These are phyloP conservation scores for Vittaforma corneae DNA, from an alignment of 371 early-diverging fungal genomes.

Conservation along the genomic window DNA sequence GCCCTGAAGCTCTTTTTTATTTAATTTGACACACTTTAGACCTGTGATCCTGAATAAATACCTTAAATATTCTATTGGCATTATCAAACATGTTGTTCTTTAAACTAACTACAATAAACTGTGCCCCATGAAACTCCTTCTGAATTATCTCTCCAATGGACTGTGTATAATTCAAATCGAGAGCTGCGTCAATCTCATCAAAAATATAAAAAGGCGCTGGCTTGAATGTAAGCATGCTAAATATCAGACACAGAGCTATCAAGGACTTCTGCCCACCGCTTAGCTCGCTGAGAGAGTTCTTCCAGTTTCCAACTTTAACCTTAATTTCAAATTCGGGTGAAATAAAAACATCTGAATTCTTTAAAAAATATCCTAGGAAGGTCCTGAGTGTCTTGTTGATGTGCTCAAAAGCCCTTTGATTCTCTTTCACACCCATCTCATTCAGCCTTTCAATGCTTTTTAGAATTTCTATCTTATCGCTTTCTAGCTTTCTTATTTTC, in stretches of 20 bases:
- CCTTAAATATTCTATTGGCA: conserved; percentile 88
- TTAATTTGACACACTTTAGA: conserved; percentile 70
- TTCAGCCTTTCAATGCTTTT: conserved; percentile 45
- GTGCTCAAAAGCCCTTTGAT: conserved; percentile 57
- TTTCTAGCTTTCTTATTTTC: conserved; percentile 55
- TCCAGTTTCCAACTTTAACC: conserved; percentile 92
- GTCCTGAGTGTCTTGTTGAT: conserved; percentile 53
- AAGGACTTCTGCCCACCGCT: conserved; percentile 95
- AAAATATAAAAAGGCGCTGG: conserved; percentile 99
- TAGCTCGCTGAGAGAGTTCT: conserved; percentile 81
- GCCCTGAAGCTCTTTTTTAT: conserved; percentile 5
- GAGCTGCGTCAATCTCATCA: conserved; percentile 97
- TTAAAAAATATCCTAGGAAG: conserved; percentile 50
- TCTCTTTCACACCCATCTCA: conserved; percentile 36
- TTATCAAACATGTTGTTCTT: conserved; percentile 99
- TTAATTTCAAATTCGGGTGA: conserved; percentile 74
- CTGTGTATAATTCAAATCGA: conserved; percentile 93
- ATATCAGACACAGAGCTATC: conserved; percentile 85
- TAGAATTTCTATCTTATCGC: conserved; percentile 53
- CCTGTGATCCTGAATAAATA: conserved; percentile 84
- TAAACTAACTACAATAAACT: conserved; percentile 95
- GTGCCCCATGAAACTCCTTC: conserved; percentile 84
- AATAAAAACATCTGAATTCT: conserved; percentile 39
- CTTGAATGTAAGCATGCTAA: conserved; percentile 87
- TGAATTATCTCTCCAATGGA: conserved; percentile 89